phyloP scores from a whole-genome alignment of 805 yeast species.

The Osmozyma mogii region DNA sequence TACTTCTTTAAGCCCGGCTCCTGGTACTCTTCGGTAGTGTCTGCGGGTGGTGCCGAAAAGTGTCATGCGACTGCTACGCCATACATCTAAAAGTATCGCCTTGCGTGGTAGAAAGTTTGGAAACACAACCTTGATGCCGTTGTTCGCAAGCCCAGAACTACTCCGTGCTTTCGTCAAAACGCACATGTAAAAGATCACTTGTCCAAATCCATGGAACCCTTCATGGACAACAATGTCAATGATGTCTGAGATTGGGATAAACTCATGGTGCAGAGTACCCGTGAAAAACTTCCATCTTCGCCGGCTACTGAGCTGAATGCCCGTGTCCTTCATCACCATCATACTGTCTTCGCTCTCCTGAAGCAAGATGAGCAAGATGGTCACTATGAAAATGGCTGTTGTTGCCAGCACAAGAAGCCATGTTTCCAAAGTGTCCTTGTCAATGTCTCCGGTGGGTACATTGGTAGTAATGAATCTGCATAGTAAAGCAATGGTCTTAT shows the following conservation, averaged over 20 bases:
- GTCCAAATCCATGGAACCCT: slow-evolving; percentile 60
- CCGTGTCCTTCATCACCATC: slow-evolving; percentile 36
- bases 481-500: background rate
- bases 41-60: no score
- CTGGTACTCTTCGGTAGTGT: no score
- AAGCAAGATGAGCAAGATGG: slow-evolving; percentile 13
- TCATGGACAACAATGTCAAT: slow-evolving; percentile 68
- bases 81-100: slow-evolving; percentile 30
- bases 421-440: background rate
- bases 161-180: slow-evolving; percentile 44
- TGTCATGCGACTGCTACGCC: no score
- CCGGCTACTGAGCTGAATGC: slow-evolving; percentile 35
- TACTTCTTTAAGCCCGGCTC: no score
- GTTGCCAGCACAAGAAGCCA: slow-evolving; percentile 1
- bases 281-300: slow-evolving; percentile 8
- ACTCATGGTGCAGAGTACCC: slow-evolving; percentile 25
- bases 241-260: slow-evolving; percentile 50
- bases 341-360: slow-evolving; percentile 36
- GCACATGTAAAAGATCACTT: slow-evolving; percentile 57
- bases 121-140: slow-evolving; percentile 28
- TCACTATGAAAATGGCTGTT: slow-evolving; percentile 3
- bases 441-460: background rate
- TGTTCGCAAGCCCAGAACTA: no score
- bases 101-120: slow-evolving; percentile 36
- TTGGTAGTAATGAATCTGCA: background rate